Base-by-base conservation (phyloP, 306 rosid species). In the Casuarina cunninghamiana region DNA sequence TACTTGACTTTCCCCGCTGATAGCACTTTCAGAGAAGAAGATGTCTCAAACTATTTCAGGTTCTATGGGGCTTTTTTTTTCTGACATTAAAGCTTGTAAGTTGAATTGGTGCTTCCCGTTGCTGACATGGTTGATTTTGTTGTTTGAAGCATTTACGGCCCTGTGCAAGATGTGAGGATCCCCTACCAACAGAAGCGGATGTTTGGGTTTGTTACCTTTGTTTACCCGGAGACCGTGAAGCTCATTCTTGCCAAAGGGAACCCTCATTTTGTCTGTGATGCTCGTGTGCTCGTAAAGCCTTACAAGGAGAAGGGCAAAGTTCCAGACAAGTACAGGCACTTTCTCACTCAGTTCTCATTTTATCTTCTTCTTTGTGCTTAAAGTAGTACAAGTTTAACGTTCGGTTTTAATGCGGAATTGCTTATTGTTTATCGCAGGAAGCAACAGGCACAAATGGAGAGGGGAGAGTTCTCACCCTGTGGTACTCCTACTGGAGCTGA, bases 291-390 rank as follows among this genome's bases (percentile, higher is more conserved):
- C 21, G 99, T 95, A 38, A 95, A 95, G 87, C 99, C 99, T 84
- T 95, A 95, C 87, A 95, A 95, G 89, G 99, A 95, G 89, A 95
- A 95, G 74, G 99, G 99, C 79, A 95, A 95, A 87, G 94, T 90
- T 15, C 97, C 93, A 10, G 97, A 95, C 89, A 95, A 91, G 97
- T 95, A 91, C 92, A 86, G 88, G 93, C 96, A 91, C 75, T 71
- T 76, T 78, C 81, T 81, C 53, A 48, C 70, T 60, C 71, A 60
- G 50, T 41, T 68, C 72, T 43, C 32, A 10, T 70, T 60, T n/a
- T 9, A 32, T 43, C 46, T 60, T 69, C 17, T 43, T 60, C 50
- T 32, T 53, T 49, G 37, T 16, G 35, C 5, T 38, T 5, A 2
- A 11, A 74, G 39, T 10, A 26, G 32, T 3, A 1, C 45, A 13